These are phyloP conservation scores for Wickerhamomyces bisporus DNA, from an alignment of 805 yeast genomes.

Conservation along the genomic window DNA sequence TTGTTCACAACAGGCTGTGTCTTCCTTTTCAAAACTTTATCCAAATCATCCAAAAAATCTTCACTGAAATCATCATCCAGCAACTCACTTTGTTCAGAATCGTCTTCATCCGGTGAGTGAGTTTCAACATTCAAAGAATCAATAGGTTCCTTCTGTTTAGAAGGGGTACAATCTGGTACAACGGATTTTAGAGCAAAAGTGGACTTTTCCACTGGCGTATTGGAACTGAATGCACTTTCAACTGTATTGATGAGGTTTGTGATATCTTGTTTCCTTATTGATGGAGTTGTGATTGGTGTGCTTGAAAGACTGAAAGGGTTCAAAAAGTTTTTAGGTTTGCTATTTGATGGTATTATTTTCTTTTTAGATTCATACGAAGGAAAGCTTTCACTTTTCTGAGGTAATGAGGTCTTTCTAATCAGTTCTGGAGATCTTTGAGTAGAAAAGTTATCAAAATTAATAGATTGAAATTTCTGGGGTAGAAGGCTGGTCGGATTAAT, in stretches of 20 bases:
- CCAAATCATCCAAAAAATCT: constrained; percentile 18
- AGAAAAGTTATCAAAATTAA: constrained; percentile 19
- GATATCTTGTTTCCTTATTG: constrained; percentile 11
- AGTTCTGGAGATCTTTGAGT: constrained; percentile 15
- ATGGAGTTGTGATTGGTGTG: constrained; percentile 2
- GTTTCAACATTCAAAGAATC: neutral
- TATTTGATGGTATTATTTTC: constrained; percentile 1
- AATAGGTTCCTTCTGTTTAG: constrained; percentile 2
- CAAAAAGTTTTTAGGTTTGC: constrained; percentile 1
- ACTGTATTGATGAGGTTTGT: constrained; percentile 15
- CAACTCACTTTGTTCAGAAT: constrained; percentile 17
- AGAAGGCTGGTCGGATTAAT: constrained; percentile 15
- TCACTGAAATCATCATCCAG: constrained; percentile 23
- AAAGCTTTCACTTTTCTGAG: constrained; percentile 10
- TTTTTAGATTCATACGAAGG: constrained; percentile 4
- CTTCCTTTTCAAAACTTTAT: constrained; percentile 5
- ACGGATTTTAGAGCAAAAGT: neutral
- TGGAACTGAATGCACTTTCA: constrained; percentile 6
- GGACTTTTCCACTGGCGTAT: neutral
- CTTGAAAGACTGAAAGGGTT: constrained; percentile 9
- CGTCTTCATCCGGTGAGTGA: neutral
- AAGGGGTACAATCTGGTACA: constrained; percentile 11
- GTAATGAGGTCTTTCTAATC: constrained; percentile 1
- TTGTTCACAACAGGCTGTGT: neutral
- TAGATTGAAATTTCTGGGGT: constrained; percentile 13